Percentiles rank a stretch among this genome's conserved stretches.
phyloP scores from a whole-genome alignment of 805 yeast genomes.

The Candida tallmaniae region DNA sequence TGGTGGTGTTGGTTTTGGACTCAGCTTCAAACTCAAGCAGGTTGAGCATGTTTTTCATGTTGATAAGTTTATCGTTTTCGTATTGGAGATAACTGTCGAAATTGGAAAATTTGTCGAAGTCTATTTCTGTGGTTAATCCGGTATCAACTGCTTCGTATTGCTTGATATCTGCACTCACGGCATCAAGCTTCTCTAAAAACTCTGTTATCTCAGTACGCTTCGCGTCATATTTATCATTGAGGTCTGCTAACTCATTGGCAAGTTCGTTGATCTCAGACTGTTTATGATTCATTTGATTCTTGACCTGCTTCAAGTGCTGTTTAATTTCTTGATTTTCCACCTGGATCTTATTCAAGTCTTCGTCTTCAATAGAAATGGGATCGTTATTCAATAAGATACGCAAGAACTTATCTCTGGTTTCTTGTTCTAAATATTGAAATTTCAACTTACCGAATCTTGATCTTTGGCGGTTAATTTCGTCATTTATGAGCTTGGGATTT shows the following conservation, averaged over 20 bases:
- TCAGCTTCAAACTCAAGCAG: conserved; percentile 3
- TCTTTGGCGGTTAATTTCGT: conserved; percentile 33
- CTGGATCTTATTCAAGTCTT: conserved; percentile 19
- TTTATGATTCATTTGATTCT: conserved; percentile 22
- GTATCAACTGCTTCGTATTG: conserved; percentile 3
- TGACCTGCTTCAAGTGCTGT: conserved; percentile 19
- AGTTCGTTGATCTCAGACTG: conserved; percentile 25
- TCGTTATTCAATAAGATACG: conserved; percentile 33
- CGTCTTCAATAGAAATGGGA: conserved; percentile 13
- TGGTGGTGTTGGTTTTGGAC: conserved; percentile 3
- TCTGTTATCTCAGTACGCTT: conserved; percentile 23
- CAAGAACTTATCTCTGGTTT: conserved; percentile 63
- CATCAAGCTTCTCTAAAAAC: conserved; percentile 19
- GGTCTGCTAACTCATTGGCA: conserved; percentile 20
- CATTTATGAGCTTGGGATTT: conserved; percentile 28
- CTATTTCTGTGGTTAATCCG: conserved; percentile 6
- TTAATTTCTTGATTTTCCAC: conserved; percentile 18
- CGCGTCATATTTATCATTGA: conserved; percentile 19
- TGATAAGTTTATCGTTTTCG: conserved; percentile 5
- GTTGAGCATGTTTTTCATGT: conserved; percentile 2
- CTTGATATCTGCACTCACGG: conserved; percentile 17
- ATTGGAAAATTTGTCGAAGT: conserved; percentile 3
- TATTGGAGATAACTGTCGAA: conserved; percentile 5
- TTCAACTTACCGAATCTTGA: conserved; percentile 51
- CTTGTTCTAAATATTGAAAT: conserved; percentile 67